Evolutionary conservation across 2,329 filamentous ascomycete species (phyloP).

Genomic region (Calcarisporium arbuscula): DNA sequence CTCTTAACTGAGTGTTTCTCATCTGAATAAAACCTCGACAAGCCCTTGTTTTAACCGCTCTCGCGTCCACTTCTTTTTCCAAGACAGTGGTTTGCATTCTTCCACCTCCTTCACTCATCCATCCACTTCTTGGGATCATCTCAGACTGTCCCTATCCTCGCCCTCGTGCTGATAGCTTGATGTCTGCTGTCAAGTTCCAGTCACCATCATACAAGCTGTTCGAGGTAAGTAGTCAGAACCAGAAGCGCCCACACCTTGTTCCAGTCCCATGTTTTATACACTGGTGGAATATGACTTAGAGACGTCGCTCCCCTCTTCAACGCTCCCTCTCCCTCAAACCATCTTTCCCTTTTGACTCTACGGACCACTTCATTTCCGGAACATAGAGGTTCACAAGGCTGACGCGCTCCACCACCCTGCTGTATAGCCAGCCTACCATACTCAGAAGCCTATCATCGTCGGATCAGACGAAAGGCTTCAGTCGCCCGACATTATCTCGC

Average conservation of each 20-base stretch:
- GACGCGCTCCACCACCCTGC: too few species aligned
- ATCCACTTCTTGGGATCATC: conserved; percentile 28
- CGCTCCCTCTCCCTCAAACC: too few species aligned
- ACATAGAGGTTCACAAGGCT: too few species aligned
- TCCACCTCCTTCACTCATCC: conserved; percentile 20
- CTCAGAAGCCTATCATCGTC: conserved; percentile 51
- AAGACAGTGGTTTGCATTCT: conserved; percentile 34
- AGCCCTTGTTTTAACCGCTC: conserved; percentile 29
- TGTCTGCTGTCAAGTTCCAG: conserved; percentile 52
- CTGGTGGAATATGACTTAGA: too few species aligned
- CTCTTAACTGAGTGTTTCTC: conserved; percentile 22
- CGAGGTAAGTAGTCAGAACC: conserved; percentile 51
- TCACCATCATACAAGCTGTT: conserved; percentile 51
- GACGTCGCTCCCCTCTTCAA: too few species aligned
- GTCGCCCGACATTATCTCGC: conserved; percentile 50
- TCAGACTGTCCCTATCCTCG: too few species aligned
- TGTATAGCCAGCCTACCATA: conserved; percentile 44
- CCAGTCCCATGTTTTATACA: too few species aligned
- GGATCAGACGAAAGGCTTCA: conserved; percentile 48
- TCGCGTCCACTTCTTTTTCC: conserved; percentile 23
- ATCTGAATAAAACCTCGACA: conserved; percentile 30
- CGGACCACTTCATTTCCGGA: conserved; percentile 9
- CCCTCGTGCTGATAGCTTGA: conserved; percentile 46
- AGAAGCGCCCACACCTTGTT: conserved; percentile 27
- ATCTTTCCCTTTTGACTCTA: too few species aligned